Percentiles rank a stretch among this genome's conserved stretches.
These are phyloP conservation scores for Chaetomiaceae sp. DNA, from an alignment of 2,329 filamentous ascomycete species.

Conservation along the genomic window DNA sequence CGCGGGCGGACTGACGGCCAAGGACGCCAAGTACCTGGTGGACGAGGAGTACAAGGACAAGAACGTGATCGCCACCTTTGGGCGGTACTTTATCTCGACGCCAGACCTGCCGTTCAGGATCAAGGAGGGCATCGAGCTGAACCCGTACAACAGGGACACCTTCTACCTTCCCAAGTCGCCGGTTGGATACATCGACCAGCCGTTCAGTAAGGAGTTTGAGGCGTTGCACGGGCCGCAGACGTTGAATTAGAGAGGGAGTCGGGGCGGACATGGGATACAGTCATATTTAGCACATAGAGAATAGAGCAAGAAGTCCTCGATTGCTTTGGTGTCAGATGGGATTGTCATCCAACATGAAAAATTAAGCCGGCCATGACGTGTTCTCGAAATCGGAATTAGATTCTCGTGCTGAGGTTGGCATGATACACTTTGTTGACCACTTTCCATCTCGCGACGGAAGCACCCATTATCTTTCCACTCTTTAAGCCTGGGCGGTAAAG, in stretches of 20 bases:
- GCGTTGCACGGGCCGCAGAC: constrained; percentile 13
- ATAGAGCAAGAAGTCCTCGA: too few species aligned
- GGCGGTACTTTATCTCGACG: constrained; percentile 40
- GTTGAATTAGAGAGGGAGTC: background rate
- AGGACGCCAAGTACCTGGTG: constrained; percentile 25
- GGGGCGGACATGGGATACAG: too few species aligned
- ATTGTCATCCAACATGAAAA: too few species aligned
- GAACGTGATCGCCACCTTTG: constrained; percentile 35
- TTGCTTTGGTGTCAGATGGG: too few species aligned
- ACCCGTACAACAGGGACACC: constrained; percentile 32
- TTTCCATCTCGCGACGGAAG: background rate
- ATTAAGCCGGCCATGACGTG: too few species aligned
- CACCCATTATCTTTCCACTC: too few species aligned
- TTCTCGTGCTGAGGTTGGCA: background rate
- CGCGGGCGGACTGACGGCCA: constrained; percentile 27
- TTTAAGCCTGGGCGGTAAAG: constrained; percentile 41
- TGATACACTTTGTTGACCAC: background rate
- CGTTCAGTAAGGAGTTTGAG: constrained; percentile 32
- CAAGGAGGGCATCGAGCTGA: constrained; percentile 33
- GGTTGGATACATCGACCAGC: constrained; percentile 37
- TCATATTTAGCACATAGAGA: too few species aligned
- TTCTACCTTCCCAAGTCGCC: constrained; percentile 36
- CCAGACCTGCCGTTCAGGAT: constrained; percentile 41
- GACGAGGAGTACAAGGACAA: constrained; percentile 27
- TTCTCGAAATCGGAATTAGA: too few species aligned